These are phyloP conservation scores for Quercus wislizeni DNA, from an alignment of 306 rosid species.

Conservation along the genomic window DNA sequence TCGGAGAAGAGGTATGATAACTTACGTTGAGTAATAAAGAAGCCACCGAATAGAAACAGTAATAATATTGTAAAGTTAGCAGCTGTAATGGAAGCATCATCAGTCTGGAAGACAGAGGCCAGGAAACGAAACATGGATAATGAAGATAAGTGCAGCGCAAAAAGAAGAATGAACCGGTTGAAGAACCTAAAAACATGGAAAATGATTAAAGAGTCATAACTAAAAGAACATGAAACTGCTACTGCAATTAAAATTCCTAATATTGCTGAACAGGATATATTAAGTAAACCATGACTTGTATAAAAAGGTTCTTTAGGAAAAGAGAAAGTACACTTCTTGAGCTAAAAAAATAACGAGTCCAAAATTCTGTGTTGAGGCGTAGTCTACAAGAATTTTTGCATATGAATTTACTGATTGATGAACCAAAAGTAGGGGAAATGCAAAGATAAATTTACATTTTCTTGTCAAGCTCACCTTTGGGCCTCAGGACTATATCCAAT, in stretches of 20 bases:
- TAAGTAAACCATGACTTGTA: too few species aligned
- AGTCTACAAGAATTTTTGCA: neutral
- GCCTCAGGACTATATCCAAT: conserved; percentile 46
- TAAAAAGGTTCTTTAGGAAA: neutral
- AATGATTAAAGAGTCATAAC: neutral
- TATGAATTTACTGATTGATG: too few species aligned
- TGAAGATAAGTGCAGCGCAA: conserved; percentile 24
- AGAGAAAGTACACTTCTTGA: neutral
- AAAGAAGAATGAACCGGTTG: conserved; percentile 33
- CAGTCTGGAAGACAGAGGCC: conserved; percentile 26
- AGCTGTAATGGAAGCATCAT: conserved; percentile 22
- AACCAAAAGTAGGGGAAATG: neutral
- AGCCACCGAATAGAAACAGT: conserved; percentile 27
- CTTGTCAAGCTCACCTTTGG: conserved; percentile 16
- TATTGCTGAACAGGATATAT: too few species aligned
- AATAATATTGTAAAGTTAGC: conserved; percentile 14
- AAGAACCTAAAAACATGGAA: conserved; percentile 31
- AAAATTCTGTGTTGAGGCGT: neutral
- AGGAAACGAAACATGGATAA: conserved; percentile 38
- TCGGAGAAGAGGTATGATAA: neutral
- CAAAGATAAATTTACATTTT: neutral
- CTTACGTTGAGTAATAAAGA: conserved; percentile 26
- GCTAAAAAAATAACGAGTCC: neutral
- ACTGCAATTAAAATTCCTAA: neutral
- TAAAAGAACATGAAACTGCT: neutral